These are phyloP conservation scores for Talaromyces pinophilus DNA, from an alignment of 2,329 filamentous ascomycete genomes.

Conservation along the genomic window DNA sequence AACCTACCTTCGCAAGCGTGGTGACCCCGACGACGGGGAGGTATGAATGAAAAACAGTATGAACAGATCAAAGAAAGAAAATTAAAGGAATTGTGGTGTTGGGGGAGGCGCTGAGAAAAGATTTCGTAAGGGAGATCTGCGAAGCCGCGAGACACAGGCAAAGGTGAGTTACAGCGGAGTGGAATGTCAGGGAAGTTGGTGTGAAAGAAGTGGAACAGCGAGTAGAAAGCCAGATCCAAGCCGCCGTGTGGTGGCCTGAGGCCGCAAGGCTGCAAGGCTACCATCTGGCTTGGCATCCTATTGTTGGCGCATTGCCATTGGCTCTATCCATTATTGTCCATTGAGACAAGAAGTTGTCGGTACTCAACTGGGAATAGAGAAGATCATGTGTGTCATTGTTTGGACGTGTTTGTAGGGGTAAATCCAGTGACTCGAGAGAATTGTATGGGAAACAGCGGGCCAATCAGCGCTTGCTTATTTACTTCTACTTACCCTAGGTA, in stretches of 20 bases:
- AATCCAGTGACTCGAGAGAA: neutral
- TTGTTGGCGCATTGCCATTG: slow-evolving; percentile 13
- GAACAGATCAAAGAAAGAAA: slow-evolving; percentile 29
- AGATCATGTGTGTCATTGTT: neutral
- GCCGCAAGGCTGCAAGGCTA: slow-evolving; percentile 6
- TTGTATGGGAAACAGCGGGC: neutral
- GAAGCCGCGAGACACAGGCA: slow-evolving; percentile 33
- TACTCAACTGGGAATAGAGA: slow-evolving; percentile 1
- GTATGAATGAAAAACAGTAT: slow-evolving; percentile 17
- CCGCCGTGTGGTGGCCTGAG: slow-evolving; percentile 28
- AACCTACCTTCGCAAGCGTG: slow-evolving; percentile 61
- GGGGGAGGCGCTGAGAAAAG: slow-evolving; percentile 37
- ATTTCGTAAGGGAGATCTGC: slow-evolving; percentile 26
- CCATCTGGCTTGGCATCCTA: slow-evolving; percentile 28
- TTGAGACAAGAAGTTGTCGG: neutral
- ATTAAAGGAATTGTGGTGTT: slow-evolving; percentile 27
- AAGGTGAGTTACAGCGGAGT: slow-evolving; percentile 19
- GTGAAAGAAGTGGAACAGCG: slow-evolving; percentile 27
- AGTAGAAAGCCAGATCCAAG: slow-evolving; percentile 29
- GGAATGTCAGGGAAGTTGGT: slow-evolving; percentile 37
- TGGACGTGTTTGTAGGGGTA: neutral
- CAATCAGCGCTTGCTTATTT: slow-evolving; percentile 18
- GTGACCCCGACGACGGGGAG: slow-evolving; percentile 48
- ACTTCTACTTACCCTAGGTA: neutral
- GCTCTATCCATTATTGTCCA: neutral